Evolutionary conservation across 2,329 filamentous ascomycete genomes (phyloP).

Genomic region (Thelonectria olida): DNA sequence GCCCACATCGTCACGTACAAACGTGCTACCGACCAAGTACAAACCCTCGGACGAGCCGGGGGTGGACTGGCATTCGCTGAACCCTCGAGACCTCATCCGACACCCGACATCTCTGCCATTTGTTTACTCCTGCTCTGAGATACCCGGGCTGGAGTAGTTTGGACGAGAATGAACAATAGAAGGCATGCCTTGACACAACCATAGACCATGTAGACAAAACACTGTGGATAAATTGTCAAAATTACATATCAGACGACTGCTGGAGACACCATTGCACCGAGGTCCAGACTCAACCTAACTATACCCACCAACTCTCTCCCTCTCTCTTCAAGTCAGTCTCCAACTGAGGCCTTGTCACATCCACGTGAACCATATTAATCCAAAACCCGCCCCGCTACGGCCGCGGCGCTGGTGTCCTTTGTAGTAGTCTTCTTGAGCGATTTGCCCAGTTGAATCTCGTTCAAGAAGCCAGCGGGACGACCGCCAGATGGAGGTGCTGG

Average conservation of each 20-base stretch:
- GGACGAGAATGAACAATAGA: no score
- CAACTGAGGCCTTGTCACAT: background rate
- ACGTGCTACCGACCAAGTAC: no score
- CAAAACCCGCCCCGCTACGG: constrained; percentile 80
- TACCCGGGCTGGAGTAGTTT: no score
- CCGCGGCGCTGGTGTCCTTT: constrained; percentile 81
- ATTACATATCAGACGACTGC: constrained; percentile 25
- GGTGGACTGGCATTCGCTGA: background rate
- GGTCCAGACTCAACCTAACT: constrained; percentile 27
- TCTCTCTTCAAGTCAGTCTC: constrained; percentile 10
- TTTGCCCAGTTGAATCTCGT: constrained; percentile 84
- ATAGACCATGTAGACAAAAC: constrained; percentile 5
- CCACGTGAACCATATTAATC: constrained; percentile 47
- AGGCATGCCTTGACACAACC: background rate
- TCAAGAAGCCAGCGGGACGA: constrained; percentile 73
- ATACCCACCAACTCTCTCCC: constrained; percentile 11
- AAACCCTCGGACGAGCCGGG: background rate
- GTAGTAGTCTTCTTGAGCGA: constrained; percentile 87
- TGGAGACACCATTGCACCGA: constrained; percentile 16
- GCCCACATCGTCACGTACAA: background rate
- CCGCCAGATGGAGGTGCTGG: constrained; percentile 58
- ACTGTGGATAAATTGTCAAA: constrained; percentile 15
- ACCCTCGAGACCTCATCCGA: background rate
- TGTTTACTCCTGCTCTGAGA: no score
- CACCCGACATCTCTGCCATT: background rate